A percentile compares a stretch with the other conserved stretches of the same genome.
phyloP scores from a whole-genome alignment of 78 protist species.

The Dictyostelium firmibasis region DNA sequence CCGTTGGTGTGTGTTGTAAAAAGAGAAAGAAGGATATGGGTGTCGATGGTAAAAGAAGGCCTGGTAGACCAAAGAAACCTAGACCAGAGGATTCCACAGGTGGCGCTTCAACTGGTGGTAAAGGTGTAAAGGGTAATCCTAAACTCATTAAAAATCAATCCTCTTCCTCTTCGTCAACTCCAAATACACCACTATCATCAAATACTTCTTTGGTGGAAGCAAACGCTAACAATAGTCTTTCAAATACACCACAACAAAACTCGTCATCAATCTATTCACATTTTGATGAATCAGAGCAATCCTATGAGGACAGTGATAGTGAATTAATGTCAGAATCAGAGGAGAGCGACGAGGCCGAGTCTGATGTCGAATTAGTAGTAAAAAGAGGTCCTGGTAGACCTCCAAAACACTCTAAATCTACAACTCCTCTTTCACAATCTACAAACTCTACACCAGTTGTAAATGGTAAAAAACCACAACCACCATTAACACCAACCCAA shows the following conservation, averaged over 20 bases:
- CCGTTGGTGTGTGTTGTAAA: background rate
- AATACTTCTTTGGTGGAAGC: background rate
- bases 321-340: background rate
- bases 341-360: background rate
- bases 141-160: background rate
- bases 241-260: slow-evolving; percentile 4
- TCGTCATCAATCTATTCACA: background rate
- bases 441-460: background rate
- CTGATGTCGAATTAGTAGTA: background rate
- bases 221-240: background rate
- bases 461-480: background rate
- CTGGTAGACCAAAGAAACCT: background rate
- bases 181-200: background rate
- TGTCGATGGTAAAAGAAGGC: background rate
- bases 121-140: background rate
- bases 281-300: background rate
- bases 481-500: background rate
- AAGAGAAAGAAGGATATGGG: background rate
- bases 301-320: background rate
- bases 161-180: background rate
- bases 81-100: background rate
- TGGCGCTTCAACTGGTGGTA: background rate
- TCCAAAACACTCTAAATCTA: slow-evolving; percentile 23
- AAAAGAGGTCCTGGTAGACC: slow-evolving; percentile 65
- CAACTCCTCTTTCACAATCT: background rate